Evolutionary conservation across 2,329 filamentous ascomycete genomes (phyloP).

Genomic region (Penicillium sp.): DNA sequence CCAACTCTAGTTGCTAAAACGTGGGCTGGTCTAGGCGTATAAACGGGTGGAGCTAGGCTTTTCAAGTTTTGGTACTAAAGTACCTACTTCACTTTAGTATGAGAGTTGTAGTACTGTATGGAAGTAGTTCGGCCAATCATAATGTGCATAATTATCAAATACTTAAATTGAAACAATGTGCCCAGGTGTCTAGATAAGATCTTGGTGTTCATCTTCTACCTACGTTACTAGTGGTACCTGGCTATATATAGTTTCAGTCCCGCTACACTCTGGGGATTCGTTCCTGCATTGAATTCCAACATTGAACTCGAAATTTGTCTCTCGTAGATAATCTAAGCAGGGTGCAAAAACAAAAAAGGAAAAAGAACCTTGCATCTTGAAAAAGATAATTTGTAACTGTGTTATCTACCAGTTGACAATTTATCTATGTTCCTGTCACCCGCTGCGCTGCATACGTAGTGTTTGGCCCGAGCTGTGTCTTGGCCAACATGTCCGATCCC

Average conservation of each 20-base stretch:
- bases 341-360: too few relatives aligned
- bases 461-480: not conserved
- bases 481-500: conserved; percentile 9
- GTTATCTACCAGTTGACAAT: too few relatives aligned
- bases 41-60: not conserved
- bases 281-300: not conserved
- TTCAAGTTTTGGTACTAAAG: not conserved
- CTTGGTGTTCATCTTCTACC: not conserved
- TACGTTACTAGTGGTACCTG: not conserved
- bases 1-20: not conserved
- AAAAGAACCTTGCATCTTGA: too few relatives aligned
- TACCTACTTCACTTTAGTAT: not conserved
- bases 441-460: not conserved
- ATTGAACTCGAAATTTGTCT: not conserved
- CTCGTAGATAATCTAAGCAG: not conserved
- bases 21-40: not conserved
- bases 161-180: too few relatives aligned
- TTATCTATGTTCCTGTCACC: not conserved
- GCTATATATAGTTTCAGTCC: not conserved
- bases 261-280: not conserved
- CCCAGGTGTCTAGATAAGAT: not conserved
- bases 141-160: not conserved
- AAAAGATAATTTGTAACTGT: too few relatives aligned
- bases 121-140: not conserved
- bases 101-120: not conserved